Evolutionary conservation across 805 yeast genomes (phyloP).

Genomic region (Komagataella pastoris): DNA sequence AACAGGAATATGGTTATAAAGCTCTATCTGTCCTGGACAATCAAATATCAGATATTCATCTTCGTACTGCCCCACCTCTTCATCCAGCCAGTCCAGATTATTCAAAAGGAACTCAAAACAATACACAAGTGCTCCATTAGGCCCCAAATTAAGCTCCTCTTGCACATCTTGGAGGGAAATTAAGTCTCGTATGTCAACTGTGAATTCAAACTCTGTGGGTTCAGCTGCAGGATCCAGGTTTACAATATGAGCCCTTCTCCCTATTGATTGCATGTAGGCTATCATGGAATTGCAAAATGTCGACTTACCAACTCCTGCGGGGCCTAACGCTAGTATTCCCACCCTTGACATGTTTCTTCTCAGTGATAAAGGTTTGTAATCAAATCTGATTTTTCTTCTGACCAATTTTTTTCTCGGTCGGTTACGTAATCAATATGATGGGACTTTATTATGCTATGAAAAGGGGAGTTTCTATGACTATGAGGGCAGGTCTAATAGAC

Average conservation of each 20-base stretch:
- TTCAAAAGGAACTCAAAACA: conserved; percentile 86
- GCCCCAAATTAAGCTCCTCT: conserved; percentile 90
- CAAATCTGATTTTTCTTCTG: background rate
- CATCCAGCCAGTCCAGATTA: conserved; percentile 94
- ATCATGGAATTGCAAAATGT: conserved; percentile 87
- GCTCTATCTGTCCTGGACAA: conserved; percentile 95
- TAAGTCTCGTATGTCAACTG: conserved; percentile 83
- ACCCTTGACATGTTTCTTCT: conserved; percentile 66
- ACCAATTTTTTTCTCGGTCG: background rate
- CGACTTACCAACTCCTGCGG: conserved; percentile 95
- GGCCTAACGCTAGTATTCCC: conserved; percentile 88
- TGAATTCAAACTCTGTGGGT: conserved; percentile 80
- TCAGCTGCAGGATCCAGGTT: conserved; percentile 97
- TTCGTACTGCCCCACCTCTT: conserved; percentile 89
- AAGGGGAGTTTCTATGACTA: background rate
- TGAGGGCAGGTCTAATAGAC: background rate
- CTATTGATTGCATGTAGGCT: conserved; percentile 77
- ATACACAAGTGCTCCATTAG: conserved; percentile 87
- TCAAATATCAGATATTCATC: conserved; percentile 92
- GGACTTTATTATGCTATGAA: background rate
- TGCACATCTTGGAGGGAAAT: conserved; percentile 87
- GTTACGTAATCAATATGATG: background rate
- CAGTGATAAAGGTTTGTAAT: background rate
- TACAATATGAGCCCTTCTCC: conserved; percentile 89
- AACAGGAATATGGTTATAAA: conserved; percentile 89